Conservation (phyloP, 352 stramenopile species). For the Pythium dissotocum region DNA sequence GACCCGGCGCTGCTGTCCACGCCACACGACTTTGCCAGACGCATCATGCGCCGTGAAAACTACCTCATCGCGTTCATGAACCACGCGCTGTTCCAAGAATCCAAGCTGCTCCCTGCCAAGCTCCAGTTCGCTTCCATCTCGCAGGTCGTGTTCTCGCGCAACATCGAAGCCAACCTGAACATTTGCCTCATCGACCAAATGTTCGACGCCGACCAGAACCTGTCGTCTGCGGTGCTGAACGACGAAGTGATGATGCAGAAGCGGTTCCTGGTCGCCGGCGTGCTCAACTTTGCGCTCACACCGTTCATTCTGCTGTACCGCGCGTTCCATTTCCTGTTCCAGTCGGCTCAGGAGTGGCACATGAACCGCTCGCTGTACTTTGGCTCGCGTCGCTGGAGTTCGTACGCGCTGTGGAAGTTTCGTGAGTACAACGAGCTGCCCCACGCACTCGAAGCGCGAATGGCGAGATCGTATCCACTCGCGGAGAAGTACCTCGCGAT, state of each 20-base stretch:
- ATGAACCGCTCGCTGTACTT: conserved; percentile 92
- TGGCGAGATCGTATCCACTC: conserved; percentile 91
- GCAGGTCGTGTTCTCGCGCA: conserved; percentile 84
- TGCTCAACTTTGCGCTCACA: conserved; percentile 94
- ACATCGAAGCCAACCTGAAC: conserved; percentile 95
- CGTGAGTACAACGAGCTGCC: conserved; percentile 98
- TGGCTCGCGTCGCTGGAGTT: conserved; percentile 93
- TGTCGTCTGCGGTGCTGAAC: conserved; percentile 89
- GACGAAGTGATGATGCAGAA: conserved; percentile 92
- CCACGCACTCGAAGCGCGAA: conserved; percentile 94
- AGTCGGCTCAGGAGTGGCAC: conserved; percentile 96
- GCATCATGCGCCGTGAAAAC: conserved; percentile 99
- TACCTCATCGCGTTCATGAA: conserved; percentile 99
- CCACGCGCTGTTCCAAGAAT: conserved; percentile 91
- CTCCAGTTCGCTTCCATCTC: conserved; percentile 75
- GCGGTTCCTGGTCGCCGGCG: conserved; percentile 92
- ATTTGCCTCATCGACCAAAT: conserved; percentile 97
- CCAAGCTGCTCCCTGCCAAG: conserved; percentile 62
- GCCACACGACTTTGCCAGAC: conserved; percentile 90
- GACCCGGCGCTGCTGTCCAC: conserved; percentile 72
- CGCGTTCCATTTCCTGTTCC: conserved; percentile 96
- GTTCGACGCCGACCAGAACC: conserved; percentile 86
- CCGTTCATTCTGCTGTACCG: conserved; percentile 98
- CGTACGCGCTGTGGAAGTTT: conserved; percentile 90
- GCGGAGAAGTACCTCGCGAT: conserved; percentile 94